A percentile compares a stretch with the other conserved stretches of the same genome.
phyloP scores from a whole-genome alignment of 2,329 filamentous ascomycete species.

The Hirsutella minnesotensis region DNA sequence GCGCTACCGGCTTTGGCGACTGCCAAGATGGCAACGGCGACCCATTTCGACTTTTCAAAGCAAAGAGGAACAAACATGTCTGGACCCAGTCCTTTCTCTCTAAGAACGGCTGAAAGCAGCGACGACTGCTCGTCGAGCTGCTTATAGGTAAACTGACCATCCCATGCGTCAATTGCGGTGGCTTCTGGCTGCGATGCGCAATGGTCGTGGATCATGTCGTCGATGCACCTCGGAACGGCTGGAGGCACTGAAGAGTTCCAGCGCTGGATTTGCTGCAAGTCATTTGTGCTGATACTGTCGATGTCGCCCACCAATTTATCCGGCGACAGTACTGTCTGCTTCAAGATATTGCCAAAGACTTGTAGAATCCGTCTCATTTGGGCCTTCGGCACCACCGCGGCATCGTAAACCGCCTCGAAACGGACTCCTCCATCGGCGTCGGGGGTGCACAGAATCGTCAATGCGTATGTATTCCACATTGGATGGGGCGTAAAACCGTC shows the following conservation, averaged over 20 bases:
- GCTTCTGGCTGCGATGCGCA: neutral
- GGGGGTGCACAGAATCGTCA: no score
- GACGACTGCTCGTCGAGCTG: neutral
- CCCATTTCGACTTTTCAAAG: slow-evolving; percentile 10
- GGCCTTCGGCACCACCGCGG: no score
- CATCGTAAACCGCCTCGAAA: no score
- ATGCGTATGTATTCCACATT: no score
- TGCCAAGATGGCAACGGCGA: slow-evolving; percentile 4
- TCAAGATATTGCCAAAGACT: no score
- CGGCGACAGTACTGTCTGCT: no score
- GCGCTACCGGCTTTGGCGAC: slow-evolving; percentile 5
- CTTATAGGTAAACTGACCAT: neutral
- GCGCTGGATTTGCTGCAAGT: no score
- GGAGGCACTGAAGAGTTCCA: neutral
- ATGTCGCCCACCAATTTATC: no score
- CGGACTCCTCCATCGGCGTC: no score
- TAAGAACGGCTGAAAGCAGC: neutral
- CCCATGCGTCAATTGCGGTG: neutral
- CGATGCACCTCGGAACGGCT: neutral
- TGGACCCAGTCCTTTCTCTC: neutral
- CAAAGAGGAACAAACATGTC: neutral
- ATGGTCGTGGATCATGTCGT: neutral
- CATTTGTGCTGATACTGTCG: no score
- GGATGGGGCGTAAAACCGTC: no score
- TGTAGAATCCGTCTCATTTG: no score